Conservation (phyloP, 345 rosid genomes). For the Microcos paniculata region DNA sequence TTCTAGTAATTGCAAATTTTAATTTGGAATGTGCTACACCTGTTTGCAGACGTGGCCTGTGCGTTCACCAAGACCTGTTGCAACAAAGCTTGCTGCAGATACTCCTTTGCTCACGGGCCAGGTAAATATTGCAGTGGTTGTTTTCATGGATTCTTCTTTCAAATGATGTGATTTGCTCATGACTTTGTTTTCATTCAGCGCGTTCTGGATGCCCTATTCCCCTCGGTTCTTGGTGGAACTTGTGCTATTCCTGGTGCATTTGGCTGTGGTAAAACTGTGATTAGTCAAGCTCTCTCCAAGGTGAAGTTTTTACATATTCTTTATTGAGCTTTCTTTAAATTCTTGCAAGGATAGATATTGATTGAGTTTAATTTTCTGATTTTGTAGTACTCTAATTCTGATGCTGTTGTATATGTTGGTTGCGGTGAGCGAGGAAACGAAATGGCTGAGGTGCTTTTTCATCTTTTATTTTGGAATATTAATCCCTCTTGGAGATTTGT, state of each 20-base stretch:
- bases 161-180: conserved; percentile 21
- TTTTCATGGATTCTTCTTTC: neutral
- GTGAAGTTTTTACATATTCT: conserved; percentile 38
- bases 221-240: conserved; percentile 99
- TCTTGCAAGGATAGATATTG: conserved; percentile 9
- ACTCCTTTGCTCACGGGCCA: conserved; percentile 97
- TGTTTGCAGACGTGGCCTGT: conserved; percentile 95
- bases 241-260: conserved; percentile 99
- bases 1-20: neutral
- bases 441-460: conserved; percentile 87
- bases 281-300: conserved; percentile 99
- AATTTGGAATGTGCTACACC: conserved; percentile 13
- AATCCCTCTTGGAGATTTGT: conserved; percentile 6
- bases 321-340: neutral
- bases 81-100: conserved; percentile 98
- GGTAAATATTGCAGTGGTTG: conserved; percentile 41
- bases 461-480: neutral
- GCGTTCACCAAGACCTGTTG: conserved; percentile 98
- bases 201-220: conserved; percentile 99
- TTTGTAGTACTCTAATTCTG: conserved; percentile 96
- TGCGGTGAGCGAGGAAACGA: conserved; percentile 99
- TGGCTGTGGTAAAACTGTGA: conserved; percentile 99
- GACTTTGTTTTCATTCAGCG: conserved; percentile 54
- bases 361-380: conserved; percentile 16
- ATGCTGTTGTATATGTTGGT: conserved; percentile 96